A percentile compares a stretch with the other conserved stretches of the same genome.
Evolutionary conservation across 805 yeast species (phyloP).

Genomic region (Hyphopichia homilentoma): DNA sequence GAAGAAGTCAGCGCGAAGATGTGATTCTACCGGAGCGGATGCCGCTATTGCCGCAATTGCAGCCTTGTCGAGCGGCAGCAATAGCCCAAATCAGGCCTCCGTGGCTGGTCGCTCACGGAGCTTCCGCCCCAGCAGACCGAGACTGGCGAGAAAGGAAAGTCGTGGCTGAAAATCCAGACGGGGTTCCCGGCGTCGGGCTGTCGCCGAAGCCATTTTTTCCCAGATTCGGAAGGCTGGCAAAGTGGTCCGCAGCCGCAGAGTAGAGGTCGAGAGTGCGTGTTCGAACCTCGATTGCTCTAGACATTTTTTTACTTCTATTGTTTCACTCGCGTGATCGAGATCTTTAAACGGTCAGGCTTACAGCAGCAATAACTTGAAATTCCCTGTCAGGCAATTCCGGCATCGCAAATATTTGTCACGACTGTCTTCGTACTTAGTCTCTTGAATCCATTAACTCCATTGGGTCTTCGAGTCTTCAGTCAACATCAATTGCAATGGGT

Average conservation of each 20-base stretch:
- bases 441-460: background rate
- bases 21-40: too few relatives aligned
- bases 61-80: too few relatives aligned
- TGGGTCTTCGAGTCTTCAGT: background rate
- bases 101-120: too few relatives aligned
- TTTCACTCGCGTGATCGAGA: background rate
- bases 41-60: too few relatives aligned
- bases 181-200: too few relatives aligned
- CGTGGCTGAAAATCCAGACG: too few relatives aligned
- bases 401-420: background rate
- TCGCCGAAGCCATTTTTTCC: background rate
- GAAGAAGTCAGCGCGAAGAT: too few relatives aligned
- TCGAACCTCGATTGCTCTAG: constrained; percentile 46
- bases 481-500: constrained; percentile 5
- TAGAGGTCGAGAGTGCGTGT: constrained; percentile 48
- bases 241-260: constrained; percentile 47
- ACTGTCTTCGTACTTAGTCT: background rate
- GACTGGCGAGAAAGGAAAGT: too few relatives aligned
- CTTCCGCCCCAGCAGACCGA: too few relatives aligned
- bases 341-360: background rate
- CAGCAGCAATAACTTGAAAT: background rate
- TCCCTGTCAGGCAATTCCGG: background rate
- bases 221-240: constrained; percentile 40
- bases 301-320: constrained; percentile 17
- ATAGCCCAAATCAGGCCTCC: too few relatives aligned